Evolutionary conservation across 2,329 filamentous ascomycete species (phyloP).

Genomic region (Aspergillus cejpii): DNA sequence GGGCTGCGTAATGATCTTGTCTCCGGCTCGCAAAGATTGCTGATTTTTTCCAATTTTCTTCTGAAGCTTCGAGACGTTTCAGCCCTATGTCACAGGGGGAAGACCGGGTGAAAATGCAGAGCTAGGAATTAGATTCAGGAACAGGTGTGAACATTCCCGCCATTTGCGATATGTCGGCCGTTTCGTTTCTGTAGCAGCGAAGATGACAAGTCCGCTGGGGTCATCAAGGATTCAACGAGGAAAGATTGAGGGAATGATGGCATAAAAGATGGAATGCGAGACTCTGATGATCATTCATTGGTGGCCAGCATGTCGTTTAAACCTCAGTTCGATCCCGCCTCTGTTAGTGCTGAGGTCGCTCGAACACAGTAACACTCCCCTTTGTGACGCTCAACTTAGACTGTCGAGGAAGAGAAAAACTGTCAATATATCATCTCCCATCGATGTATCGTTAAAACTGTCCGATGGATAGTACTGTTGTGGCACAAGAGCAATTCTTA

Average conservation of each 20-base stretch:
- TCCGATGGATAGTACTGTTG: too few relatives aligned
- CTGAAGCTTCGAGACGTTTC: background rate
- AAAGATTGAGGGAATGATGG: background rate
- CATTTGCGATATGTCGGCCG: background rate
- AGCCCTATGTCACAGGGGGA: background rate
- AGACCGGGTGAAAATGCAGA: too few relatives aligned
- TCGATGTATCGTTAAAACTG: too few relatives aligned
- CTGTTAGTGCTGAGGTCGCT: too few relatives aligned
- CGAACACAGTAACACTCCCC: too few relatives aligned
- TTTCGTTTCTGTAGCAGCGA: background rate
- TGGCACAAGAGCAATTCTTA: too few relatives aligned
- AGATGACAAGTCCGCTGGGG: background rate
- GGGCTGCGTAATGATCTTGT: too few relatives aligned
- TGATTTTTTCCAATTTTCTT: background rate
- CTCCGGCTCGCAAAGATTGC: background rate
- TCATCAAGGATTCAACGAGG: background rate
- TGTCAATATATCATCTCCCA: too few relatives aligned
- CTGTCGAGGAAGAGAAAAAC: too few relatives aligned
- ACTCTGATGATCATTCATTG: background rate
- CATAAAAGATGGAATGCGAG: background rate
- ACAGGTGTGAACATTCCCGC: background rate
- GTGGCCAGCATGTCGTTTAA: background rate
- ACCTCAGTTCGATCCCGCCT: too few relatives aligned
- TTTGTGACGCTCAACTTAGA: too few relatives aligned
- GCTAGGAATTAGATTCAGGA: background rate